Conservation (phyloP, 2,329 filamentous ascomycete species). For the Huntiella abstrusa region DNA sequence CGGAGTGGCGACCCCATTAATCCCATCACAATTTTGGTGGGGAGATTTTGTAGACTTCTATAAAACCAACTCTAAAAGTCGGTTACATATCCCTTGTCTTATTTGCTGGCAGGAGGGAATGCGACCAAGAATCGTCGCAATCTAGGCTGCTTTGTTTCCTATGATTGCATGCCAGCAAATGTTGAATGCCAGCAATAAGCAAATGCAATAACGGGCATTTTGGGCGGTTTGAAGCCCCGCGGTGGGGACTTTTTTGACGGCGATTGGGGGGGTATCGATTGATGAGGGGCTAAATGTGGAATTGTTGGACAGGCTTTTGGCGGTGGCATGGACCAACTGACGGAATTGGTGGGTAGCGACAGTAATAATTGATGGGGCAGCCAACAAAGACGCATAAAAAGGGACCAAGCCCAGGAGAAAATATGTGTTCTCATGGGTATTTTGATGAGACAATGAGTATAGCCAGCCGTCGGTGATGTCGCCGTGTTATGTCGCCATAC, state of each 20-base stretch:
- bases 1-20: too few relatives aligned
- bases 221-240: background rate
- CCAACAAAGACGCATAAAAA: slow-evolving; percentile 1
- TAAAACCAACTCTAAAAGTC: too few relatives aligned
- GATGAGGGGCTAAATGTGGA: background rate
- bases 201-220: background rate
- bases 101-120: background rate
- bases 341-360: background rate
- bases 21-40: too few relatives aligned
- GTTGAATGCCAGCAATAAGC: background rate
- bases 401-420: background rate
- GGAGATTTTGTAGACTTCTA: background rate
- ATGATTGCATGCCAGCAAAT: background rate
- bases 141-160: background rate
- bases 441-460: too few relatives aligned
- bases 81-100: too few relatives aligned
- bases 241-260: too few relatives aligned
- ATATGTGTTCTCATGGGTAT: too few relatives aligned
- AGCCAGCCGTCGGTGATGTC: too few relatives aligned
- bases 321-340: background rate
- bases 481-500: too few relatives aligned
- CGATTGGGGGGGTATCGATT: background rate
- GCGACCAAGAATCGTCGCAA: background rate
- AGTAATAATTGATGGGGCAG: slow-evolving; percentile 4
- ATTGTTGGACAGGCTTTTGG: background rate